Evolutionary conservation across 345 rosid species (phyloP).

Genomic region (Brassica juncea): DNA sequence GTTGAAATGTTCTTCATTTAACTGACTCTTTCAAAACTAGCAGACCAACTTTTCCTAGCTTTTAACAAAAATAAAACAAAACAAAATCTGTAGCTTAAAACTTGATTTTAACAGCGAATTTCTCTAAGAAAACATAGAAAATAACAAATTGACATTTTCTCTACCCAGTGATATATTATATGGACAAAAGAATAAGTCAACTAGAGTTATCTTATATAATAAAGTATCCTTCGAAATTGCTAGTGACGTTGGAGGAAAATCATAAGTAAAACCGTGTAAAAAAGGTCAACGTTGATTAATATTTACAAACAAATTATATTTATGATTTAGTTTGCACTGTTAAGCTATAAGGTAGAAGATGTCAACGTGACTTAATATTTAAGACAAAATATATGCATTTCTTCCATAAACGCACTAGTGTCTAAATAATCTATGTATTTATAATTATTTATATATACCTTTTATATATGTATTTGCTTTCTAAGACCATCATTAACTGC

Average conservation of each 20-base stretch:
- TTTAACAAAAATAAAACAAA: not conserved
- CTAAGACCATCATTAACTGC: too few species aligned
- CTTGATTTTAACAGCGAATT: not conserved
- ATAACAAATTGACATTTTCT: constrained; percentile 15
- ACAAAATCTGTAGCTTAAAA: not conserved
- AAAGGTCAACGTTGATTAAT: not conserved
- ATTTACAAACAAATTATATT: too few species aligned
- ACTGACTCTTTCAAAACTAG: constrained; percentile 22
- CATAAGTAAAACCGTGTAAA: not conserved
- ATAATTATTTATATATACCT: not conserved
- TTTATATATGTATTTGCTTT: not conserved
- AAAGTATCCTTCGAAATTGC: not conserved
- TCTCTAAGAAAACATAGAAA: not conserved
- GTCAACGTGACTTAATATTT: too few species aligned
- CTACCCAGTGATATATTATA: constrained; percentile 10
- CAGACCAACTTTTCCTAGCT: not conserved
- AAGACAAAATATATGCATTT: not conserved
- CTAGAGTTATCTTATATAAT: not conserved
- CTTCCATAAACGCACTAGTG: not conserved
- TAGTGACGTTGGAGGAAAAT: constrained; percentile 7
- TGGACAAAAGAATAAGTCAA: constrained; percentile 26
- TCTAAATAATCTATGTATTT: not conserved
- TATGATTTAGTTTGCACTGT: too few species aligned
- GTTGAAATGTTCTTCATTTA: not conserved
- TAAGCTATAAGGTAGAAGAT: too few species aligned